These are phyloP conservation scores for Passalora sequoiae DNA, from an alignment of 2,329 filamentous ascomycete genomes.

Conservation along the genomic window DNA sequence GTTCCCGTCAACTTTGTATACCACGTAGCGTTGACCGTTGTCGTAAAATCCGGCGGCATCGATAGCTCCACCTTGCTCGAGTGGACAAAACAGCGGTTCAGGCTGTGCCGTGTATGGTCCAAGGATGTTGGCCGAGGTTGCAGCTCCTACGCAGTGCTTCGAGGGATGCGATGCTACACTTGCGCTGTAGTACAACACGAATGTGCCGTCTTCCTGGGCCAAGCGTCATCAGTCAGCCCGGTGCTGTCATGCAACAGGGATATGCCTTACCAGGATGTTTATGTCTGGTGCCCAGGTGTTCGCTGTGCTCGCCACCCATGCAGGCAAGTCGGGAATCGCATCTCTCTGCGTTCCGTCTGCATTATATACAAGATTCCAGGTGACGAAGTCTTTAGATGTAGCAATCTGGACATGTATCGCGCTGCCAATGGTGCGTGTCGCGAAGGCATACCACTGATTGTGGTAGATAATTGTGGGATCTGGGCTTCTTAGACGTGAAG, in stretches of 20 bases:
- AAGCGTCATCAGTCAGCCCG: constrained; percentile 27
- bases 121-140: constrained; percentile 23
- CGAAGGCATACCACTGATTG: constrained; percentile 38
- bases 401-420: constrained; percentile 38
- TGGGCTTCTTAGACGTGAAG: constrained; percentile 11
- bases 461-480: constrained; percentile 36
- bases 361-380: constrained; percentile 37
- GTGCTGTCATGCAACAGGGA: not conserved
- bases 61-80: constrained; percentile 32
- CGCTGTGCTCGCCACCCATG: constrained; percentile 49
- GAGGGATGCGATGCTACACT: constrained; percentile 20
- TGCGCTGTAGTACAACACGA: constrained; percentile 35
- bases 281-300: constrained; percentile 62
- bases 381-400: constrained; percentile 34
- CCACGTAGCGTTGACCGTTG: constrained; percentile 30
- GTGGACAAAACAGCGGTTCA: constrained; percentile 27
- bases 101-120: constrained; percentile 32
- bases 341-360: constrained; percentile 40
- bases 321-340: constrained; percentile 48
- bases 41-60: constrained; percentile 33
- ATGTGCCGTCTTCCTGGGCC: constrained; percentile 30
- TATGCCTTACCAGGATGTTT: constrained; percentile 36
- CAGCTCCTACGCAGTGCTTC: constrained; percentile 35
- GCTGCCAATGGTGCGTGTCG: constrained; percentile 34
- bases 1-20: constrained; percentile 37